Evolutionary conservation across 768 basidiomycete genomes (phyloP), one percentile per base, ranked within the genome.

Genomic region (Lactarius indigo): DNA sequence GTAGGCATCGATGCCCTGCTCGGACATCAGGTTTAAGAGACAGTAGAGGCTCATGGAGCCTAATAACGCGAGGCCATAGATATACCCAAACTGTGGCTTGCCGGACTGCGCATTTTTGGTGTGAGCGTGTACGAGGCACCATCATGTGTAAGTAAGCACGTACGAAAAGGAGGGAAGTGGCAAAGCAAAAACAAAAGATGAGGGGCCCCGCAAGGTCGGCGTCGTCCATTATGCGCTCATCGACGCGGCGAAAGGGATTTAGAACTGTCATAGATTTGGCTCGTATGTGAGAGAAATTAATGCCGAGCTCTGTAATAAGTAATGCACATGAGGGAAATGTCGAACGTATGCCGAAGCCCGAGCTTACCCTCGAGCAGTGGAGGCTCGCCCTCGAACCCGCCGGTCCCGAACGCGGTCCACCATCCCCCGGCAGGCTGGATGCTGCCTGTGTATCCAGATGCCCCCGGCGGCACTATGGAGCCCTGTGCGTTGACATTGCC

Each of bases 191-290:
- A 74, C 90, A 90, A 79, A 98, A 98, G 6, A 98, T 85, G 56
- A 98, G 85, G 10, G 97, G 97, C 0, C 97, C 97, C 10, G 96
- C 95, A 35, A 99, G 83, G 78, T 99, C 97, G 26, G 96, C 96
- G 72, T 99, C 97, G 77, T 99, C 97, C 97, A 99, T 99, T 66
- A 99, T 98, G 65, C 85, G 89, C 69, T 90, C 92, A 68, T 97
- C 90, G 37, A 96, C 85, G 59, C 81, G 82, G 65, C 86, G 84
- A 26, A 98, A 79, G 4, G 97, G 97, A 73, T 99, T 98, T 59
- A 99, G 86, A 9, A 98, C 97, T 0, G 97, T 95, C 78, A 96
- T 78, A 28, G 95, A 92, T 80, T 98, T 99, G 64, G 86, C 88
- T 41, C 90, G 86, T 78, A 99, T 98, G 75, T 99, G 97, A 41